Conservation (phyloP, 176 grass and related monocot species). For the Raddia distichophylla region DNA sequence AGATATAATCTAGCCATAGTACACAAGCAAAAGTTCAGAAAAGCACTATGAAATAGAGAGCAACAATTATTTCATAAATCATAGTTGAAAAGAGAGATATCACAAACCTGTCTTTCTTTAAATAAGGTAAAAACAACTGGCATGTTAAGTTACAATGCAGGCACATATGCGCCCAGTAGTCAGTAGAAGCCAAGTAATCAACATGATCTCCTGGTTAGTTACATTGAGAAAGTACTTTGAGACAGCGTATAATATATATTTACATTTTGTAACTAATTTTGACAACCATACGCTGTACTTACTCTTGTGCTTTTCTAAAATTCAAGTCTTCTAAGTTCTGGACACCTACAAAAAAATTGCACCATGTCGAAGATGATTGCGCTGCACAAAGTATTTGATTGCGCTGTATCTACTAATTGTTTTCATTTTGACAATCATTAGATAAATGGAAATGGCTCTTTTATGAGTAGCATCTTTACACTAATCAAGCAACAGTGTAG, state of each 20-base stretch:
- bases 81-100: conserved; percentile 21
- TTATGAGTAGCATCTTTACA: too few species aligned
- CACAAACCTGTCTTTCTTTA: conserved; percentile 21
- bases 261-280: neutral
- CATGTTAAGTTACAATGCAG: neutral
- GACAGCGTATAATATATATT: neutral
- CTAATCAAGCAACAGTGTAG: too few species aligned
- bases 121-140: neutral
- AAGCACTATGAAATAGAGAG: neutral
- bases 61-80: conserved; percentile 10
- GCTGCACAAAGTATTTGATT: too few species aligned
- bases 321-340: too few species aligned
- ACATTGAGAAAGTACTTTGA: neutral
- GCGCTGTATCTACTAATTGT: too few species aligned
- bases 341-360: too few species aligned
- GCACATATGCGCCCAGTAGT: neutral
- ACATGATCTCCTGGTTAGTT: neutral
- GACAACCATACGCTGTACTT: too few species aligned
- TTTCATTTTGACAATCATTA: too few species aligned
- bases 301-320: too few species aligned
- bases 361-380: too few species aligned
- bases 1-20: conserved; percentile 10
- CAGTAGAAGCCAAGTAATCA: conserved; percentile 5
- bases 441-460: too few species aligned
- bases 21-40: conserved; percentile 14